A percentile compares a stretch with the other conserved stretches of the same genome.
phyloP scores from a whole-genome alignment of 768 basidiomycete genomes.

The Ramaria rubella region DNA sequence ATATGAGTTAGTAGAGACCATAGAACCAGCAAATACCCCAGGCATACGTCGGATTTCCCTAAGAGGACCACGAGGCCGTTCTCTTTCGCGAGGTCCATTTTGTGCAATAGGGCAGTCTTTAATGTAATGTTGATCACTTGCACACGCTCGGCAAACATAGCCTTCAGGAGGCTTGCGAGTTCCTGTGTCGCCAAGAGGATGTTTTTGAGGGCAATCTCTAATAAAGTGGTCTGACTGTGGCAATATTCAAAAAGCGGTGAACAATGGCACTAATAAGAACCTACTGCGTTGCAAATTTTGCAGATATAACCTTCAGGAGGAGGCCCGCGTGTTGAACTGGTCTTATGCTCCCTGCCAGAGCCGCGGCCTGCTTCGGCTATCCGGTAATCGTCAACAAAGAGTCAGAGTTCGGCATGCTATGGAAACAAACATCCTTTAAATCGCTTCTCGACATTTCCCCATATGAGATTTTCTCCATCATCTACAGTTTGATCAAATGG shows the following conservation, averaged over 20 bases:
- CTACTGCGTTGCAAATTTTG: constrained; percentile 71
- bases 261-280: constrained; percentile 16
- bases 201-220: constrained; percentile 79
- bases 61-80: constrained; percentile 45
- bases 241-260: not conserved
- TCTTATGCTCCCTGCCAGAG: constrained; percentile 35
- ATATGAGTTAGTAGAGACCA: not conserved
- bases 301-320: constrained; percentile 86
- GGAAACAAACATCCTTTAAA: constrained; percentile 25
- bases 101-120: constrained; percentile 79
- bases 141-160: constrained; percentile 90
- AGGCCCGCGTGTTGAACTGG: constrained; percentile 66
- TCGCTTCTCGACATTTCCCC: constrained; percentile 44
- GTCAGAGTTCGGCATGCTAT: not conserved
- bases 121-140: constrained; percentile 77
- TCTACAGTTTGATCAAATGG: constrained; percentile 35
- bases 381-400: not conserved
- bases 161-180: constrained; percentile 76
- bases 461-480: constrained; percentile 59
- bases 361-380: not conserved
- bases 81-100: constrained; percentile 24
- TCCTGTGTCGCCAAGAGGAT: constrained; percentile 75
- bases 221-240: constrained; percentile 73
- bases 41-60: constrained; percentile 78
- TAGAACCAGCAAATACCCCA: not conserved